Percentiles rank a stretch among this genome's conserved stretches.
These are phyloP conservation scores for Aspergillus japonicus DNA, from an alignment of 2,329 filamentous ascomycete genomes.

Conservation along the genomic window DNA sequence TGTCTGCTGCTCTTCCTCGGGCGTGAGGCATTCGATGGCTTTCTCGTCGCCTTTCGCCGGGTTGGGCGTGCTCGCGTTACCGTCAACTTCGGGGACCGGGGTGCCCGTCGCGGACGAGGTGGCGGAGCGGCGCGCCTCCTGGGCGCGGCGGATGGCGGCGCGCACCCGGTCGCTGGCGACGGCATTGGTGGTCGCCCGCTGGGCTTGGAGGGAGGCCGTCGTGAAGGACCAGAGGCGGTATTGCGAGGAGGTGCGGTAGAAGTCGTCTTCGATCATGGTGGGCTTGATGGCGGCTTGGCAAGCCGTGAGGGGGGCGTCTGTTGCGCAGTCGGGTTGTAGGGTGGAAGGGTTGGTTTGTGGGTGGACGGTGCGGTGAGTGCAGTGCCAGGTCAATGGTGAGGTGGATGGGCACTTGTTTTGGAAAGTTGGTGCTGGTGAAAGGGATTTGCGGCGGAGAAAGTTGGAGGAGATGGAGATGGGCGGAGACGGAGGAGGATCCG, in stretches of 20 bases:
- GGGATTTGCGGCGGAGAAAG: constrained; percentile 7
- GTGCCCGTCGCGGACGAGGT: constrained; percentile 33
- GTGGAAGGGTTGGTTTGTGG: neutral
- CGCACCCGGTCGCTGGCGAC: constrained; percentile 69
- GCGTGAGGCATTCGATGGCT: constrained; percentile 74
- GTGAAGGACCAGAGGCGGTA: constrained; percentile 93
- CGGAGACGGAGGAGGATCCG: neutral
- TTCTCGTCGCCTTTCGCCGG: constrained; percentile 28
- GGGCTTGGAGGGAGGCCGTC: constrained; percentile 64
- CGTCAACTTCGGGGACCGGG: constrained; percentile 30
- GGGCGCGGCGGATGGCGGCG: constrained; percentile 54
- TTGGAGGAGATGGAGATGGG: constrained; percentile 6
- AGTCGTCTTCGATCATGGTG: constrained; percentile 79
- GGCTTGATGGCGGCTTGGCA: neutral
- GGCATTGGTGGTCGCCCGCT: constrained; percentile 76
- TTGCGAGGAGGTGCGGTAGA: constrained; percentile 87
- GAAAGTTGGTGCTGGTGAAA: neutral
- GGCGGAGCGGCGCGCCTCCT: constrained; percentile 34
- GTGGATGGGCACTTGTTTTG: too few species aligned
- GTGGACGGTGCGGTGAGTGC: neutral
- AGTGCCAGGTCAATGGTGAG: too few species aligned
- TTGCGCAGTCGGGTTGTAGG: neutral
- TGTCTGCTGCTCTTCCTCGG: constrained; percentile 77
- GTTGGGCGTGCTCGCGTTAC: constrained; percentile 18
- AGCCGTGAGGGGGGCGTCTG: neutral